Evolutionary conservation across 768 basidiomycete species (phyloP).

Genomic region (Tricholomella constricta): DNA sequence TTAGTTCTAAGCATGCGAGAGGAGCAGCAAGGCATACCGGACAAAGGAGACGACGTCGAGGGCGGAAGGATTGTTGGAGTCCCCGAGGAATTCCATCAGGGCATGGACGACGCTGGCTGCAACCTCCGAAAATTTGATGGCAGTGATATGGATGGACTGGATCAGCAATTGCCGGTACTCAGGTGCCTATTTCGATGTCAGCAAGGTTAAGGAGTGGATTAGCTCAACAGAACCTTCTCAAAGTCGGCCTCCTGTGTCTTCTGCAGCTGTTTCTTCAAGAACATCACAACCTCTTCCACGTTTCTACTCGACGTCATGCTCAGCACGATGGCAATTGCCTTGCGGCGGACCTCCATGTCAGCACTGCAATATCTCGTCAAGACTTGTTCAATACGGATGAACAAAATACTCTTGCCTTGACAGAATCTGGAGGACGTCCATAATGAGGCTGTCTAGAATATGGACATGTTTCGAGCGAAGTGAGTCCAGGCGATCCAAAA

Average conservation of each 20-base stretch:
- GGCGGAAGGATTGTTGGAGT: slow-evolving; percentile 93
- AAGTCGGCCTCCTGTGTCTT: slow-evolving; percentile 89
- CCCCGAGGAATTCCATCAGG: slow-evolving; percentile 91
- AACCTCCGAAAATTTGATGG: slow-evolving; percentile 95
- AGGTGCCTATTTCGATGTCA: slow-evolving; percentile 57
- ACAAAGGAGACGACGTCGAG: slow-evolving; percentile 87
- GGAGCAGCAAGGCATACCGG: slow-evolving; percentile 31
- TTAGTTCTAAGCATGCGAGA: not conserved
- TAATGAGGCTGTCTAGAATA: slow-evolving; percentile 87
- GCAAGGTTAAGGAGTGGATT: not conserved
- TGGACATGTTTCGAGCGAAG: slow-evolving; percentile 85
- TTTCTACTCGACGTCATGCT: slow-evolving; percentile 94
- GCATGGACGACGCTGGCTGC: slow-evolving; percentile 95
- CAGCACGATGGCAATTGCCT: slow-evolving; percentile 86
- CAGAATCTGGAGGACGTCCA: slow-evolving; percentile 93
- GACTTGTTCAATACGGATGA: not conserved
- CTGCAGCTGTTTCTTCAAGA: slow-evolving; percentile 97
- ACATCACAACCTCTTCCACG: slow-evolving; percentile 93
- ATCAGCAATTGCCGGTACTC: slow-evolving; percentile 97
- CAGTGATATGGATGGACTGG: slow-evolving; percentile 95
- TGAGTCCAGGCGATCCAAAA: slow-evolving; percentile 85
- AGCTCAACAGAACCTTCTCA: slow-evolving; percentile 76
- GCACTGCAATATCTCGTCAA: slow-evolving; percentile 49
- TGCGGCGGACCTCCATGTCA: slow-evolving; percentile 95
- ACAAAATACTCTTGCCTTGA: slow-evolving; percentile 53